Evolutionary conservation across 164 flowering plant genomes (phyloP).

Genomic region (Vitis labrusca): DNA sequence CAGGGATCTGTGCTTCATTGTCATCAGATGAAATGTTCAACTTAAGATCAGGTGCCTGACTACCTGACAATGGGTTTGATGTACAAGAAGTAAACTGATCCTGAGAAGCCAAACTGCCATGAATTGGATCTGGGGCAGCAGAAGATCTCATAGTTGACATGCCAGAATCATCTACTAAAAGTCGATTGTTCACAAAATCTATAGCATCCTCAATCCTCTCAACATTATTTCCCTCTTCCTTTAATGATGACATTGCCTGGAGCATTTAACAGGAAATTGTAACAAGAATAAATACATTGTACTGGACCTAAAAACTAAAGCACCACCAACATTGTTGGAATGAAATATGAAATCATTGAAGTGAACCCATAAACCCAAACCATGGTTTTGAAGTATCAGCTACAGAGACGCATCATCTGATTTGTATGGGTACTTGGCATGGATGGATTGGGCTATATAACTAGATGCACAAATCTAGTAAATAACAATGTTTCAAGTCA

Average conservation of each 20-base stretch:
- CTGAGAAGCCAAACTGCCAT: constrained; percentile 20
- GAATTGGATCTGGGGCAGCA: constrained; percentile 14
- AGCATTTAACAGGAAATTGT: background rate
- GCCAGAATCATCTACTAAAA: constrained; percentile 28
- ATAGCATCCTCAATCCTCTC: constrained; percentile 49
- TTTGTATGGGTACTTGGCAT: too few species aligned
- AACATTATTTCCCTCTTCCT: constrained; percentile 37
- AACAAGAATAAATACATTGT: background rate
- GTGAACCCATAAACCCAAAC: too few species aligned
- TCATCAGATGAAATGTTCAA: constrained; percentile 15
- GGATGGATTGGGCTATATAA: too few species aligned
- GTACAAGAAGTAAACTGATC: constrained; percentile 24
- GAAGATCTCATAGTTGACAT: constrained; percentile 23
- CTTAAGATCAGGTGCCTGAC: constrained; percentile 21
- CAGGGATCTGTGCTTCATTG: constrained; percentile 27
- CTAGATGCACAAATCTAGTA: too few species aligned
- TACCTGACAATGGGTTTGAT: constrained; percentile 14
- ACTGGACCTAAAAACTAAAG: too few species aligned
- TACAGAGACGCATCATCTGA: too few species aligned
- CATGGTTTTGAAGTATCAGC: too few species aligned
- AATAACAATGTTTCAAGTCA: too few species aligned
- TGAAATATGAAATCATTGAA: too few species aligned
- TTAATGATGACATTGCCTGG: constrained; percentile 49
- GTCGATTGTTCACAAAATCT: constrained; percentile 35
- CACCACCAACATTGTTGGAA: too few species aligned